Percentiles rank a stretch among this genome's conserved stretches.
Conservation (phyloP, 768 basidiomycete genomes). For the Candolleomyces aberdarensis region DNA sequence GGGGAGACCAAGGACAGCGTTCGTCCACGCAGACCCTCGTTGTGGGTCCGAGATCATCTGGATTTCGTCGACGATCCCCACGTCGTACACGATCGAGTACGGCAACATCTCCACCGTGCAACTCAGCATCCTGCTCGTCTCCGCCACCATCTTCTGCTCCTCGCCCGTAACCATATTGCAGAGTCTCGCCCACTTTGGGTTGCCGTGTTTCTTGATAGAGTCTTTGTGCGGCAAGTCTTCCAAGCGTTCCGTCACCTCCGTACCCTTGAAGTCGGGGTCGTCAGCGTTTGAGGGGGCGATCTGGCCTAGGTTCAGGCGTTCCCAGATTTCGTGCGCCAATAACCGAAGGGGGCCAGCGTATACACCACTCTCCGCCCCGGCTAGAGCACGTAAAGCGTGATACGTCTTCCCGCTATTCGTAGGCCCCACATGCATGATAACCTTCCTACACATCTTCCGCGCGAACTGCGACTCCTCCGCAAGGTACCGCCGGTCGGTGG, state of each 20-base stretch:
- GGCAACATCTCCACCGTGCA: conserved; percentile 95
- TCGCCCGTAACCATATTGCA: conserved; percentile 95
- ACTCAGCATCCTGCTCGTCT: conserved; percentile 54
- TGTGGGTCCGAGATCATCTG: conserved; percentile 85
- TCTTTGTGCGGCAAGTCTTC: conserved; percentile 7
- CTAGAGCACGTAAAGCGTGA: conserved; percentile 85
- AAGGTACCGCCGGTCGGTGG: conserved; percentile 1
- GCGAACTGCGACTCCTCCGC: conserved; percentile 50
- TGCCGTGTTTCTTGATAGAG: conserved; percentile 28
- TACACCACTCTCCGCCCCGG: conserved; percentile 65
- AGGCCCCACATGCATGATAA: conserved; percentile 96
- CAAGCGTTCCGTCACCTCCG: conserved; percentile 11
- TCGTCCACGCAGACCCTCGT: conserved; percentile 82
- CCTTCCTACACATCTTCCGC: conserved; percentile 61
- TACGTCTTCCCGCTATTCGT: conserved; percentile 98
- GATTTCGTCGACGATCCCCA: conserved; percentile 95
- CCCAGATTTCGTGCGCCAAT: conserved; percentile 93
- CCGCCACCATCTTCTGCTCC: conserved; percentile 70
- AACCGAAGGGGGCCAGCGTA: conserved; percentile 92
- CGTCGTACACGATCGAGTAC: conserved; percentile 46
- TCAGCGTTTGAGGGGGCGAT: conserved; percentile 70
- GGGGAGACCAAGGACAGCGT: conserved; percentile 69
- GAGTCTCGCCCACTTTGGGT: conserved; percentile 48
- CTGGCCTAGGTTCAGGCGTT: conserved; percentile 84
- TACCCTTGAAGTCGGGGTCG: conserved; percentile 19